These are phyloP conservation scores for Crithidia expoeki DNA, from an alignment of 208 protist genomes.

Conservation along the genomic window DNA sequence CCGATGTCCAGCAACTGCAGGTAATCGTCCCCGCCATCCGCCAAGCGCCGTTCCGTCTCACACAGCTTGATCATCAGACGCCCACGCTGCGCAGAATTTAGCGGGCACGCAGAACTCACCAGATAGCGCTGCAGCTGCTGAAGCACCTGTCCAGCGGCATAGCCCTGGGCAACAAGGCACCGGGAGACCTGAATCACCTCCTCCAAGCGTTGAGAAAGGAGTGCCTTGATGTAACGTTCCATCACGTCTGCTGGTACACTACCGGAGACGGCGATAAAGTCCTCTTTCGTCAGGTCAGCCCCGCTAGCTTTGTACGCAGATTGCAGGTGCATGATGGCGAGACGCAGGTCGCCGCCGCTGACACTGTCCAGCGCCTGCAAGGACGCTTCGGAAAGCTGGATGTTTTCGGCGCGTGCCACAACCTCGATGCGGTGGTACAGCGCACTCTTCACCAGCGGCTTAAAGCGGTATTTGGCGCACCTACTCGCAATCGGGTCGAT, in stretches of 20 bases:
- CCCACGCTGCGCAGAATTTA: constrained; percentile 68
- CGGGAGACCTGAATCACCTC: constrained; percentile 63
- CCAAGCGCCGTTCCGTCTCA: constrained; percentile 75
- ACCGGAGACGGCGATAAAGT: constrained; percentile 90
- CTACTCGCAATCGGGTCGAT: constrained; percentile 99
- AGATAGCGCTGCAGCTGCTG: constrained; percentile 81
- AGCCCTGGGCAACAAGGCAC: constrained; percentile 68
- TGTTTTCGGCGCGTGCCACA: constrained; percentile 89
- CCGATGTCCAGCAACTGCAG: constrained; percentile 89
- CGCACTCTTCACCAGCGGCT: constrained; percentile 88
- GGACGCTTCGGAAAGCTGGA: constrained; percentile 69
- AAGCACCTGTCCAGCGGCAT: constrained; percentile 74
- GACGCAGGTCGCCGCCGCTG: constrained; percentile 96
- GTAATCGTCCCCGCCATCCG: constrained; percentile 85
- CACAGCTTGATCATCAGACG: constrained; percentile 77
- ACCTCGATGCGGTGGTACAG: constrained; percentile 86
- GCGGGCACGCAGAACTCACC: constrained; percentile 50
- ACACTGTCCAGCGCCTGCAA: constrained; percentile 82
- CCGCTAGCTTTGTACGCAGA: constrained; percentile 85
- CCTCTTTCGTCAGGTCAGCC: constrained; percentile 68
- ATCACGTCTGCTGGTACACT: constrained; percentile 72
- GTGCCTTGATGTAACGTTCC: constrained; percentile 51
- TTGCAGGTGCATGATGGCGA: constrained; percentile 97
- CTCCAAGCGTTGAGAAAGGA: constrained; percentile 63
- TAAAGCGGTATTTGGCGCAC: constrained; percentile 99